These are phyloP conservation scores for Xylaria intraflava DNA, from an alignment of 495 filamentous ascomycete species.

Conservation along the genomic window DNA sequence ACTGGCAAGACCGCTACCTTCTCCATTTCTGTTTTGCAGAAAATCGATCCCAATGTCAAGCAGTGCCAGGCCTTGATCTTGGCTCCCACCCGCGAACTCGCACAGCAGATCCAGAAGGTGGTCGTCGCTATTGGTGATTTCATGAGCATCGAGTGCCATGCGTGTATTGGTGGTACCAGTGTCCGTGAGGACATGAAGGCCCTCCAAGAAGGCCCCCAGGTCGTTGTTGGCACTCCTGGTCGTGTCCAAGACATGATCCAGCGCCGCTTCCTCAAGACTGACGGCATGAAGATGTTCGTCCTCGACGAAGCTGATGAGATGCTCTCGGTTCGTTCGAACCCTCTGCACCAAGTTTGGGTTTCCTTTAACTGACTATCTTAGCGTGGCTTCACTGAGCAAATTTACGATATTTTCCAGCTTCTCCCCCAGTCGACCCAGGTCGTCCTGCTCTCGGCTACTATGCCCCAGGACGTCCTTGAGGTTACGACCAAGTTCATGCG, in stretches of 20 bases:
- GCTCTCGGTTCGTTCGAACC: slow-evolving; percentile 65
- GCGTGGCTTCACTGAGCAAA: slow-evolving; percentile 98
- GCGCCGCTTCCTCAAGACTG: slow-evolving; percentile 86
- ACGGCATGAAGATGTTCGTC: slow-evolving; percentile 98
- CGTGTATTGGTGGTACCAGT: slow-evolving; percentile 97
- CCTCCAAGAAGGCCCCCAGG: slow-evolving; percentile 90
- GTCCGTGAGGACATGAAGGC: slow-evolving; percentile 97
- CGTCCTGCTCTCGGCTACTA: slow-evolving; percentile 91
- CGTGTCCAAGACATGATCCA: slow-evolving; percentile 99
- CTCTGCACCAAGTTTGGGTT: background rate
- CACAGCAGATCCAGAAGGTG: slow-evolving; percentile 98
- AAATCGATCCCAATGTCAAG: slow-evolving; percentile 89
- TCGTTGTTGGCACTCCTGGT: slow-evolving; percentile 93
- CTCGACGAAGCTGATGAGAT: slow-evolving; percentile 99
- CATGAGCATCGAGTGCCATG: slow-evolving; percentile 99
- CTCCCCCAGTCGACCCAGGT: slow-evolving; percentile 97
- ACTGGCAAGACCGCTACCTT: slow-evolving; percentile 99
- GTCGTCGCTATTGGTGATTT: slow-evolving; percentile 97
- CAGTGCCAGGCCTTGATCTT: slow-evolving; percentile 94
- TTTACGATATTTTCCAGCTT: slow-evolving; percentile 99
- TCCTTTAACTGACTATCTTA: slow-evolving; percentile 28
- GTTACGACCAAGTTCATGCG: slow-evolving; percentile 99
- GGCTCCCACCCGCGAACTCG: slow-evolving; percentile 93
- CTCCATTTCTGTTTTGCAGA: slow-evolving; percentile 96
- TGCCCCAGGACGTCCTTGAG: slow-evolving; percentile 98